A percentile compares a stretch with the other conserved stretches of the same genome.
phyloP scores from a whole-genome alignment of 2,329 filamentous ascomycete genomes.

The Fusarium sp. region DNA sequence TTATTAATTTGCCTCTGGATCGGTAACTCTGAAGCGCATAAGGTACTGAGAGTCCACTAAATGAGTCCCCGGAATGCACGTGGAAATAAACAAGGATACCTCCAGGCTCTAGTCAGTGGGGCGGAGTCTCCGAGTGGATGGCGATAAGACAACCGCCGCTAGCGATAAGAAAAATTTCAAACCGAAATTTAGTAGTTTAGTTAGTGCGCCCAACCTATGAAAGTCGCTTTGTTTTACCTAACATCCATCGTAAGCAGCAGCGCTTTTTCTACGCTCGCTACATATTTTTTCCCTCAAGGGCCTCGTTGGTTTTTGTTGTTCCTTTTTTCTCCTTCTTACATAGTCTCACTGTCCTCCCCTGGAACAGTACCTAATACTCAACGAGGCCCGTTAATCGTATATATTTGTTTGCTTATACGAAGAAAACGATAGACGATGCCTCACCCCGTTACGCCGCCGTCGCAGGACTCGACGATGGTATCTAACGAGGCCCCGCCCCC shows the following conservation, averaged over 20 bases:
- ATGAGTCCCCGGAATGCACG: slow-evolving; percentile 30
- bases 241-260: slow-evolving; percentile 36
- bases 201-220: slow-evolving; percentile 27
- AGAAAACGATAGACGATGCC: slow-evolving; percentile 50
- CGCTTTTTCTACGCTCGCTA: slow-evolving; percentile 34
- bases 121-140: slow-evolving; percentile 25
- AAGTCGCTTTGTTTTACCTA: slow-evolving; percentile 20
- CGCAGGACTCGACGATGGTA: slow-evolving; percentile 51
- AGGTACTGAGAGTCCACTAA: slow-evolving; percentile 17
- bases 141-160: slow-evolving; percentile 17
- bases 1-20: not conserved
- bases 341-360: not conserved
- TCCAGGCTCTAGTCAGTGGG: not conserved
- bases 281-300: slow-evolving; percentile 29
- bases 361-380: slow-evolving; percentile 19
- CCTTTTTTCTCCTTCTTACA: not conserved
- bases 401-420: slow-evolving; percentile 4
- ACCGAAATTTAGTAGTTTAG: slow-evolving; percentile 11
- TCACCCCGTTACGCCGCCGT: slow-evolving; percentile 59
- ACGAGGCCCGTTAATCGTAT: slow-evolving; percentile 28
- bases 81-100: slow-evolving; percentile 29
- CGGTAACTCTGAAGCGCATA: not conserved
- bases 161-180: slow-evolving; percentile 34
- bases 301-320: slow-evolving; percentile 40
- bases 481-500: slow-evolving; percentile 61